Evolutionary conservation across 495 filamentous ascomycete species (phyloP).

Genomic region (Neurospora tetrasperma): DNA sequence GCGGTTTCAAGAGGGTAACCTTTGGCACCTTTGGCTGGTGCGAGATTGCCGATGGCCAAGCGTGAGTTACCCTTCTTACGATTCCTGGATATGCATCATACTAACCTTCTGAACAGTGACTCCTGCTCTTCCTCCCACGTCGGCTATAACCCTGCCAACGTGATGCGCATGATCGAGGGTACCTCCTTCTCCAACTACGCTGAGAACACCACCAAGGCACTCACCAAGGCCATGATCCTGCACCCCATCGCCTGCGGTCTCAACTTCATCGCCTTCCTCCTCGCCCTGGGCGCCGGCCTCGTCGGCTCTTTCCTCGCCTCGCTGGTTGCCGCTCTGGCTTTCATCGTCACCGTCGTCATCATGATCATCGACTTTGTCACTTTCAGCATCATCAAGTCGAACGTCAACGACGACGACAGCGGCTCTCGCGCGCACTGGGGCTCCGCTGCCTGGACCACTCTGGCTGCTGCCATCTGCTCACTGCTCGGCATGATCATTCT

Average conservation of each 20-base stretch:
- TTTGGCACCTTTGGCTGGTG: conserved; percentile 54
- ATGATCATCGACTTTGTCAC: conserved; percentile 46
- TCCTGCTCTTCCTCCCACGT: conserved; percentile 34
- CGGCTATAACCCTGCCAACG: conserved; percentile 42
- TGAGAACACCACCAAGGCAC: conserved; percentile 30
- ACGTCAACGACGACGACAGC: conserved; percentile 32
- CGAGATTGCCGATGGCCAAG: conserved; percentile 14
- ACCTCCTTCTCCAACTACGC: conserved; percentile 29
- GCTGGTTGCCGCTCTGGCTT: conserved; percentile 39
- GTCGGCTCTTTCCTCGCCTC: conserved; percentile 42
- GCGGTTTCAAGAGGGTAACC: conserved; percentile 24
- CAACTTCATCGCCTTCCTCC: conserved; percentile 48
- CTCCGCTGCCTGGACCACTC: conserved; percentile 39
- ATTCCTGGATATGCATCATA: background rate
- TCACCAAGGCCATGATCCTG: conserved; percentile 49
- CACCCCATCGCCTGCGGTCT: conserved; percentile 50
- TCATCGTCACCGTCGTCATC: conserved; percentile 43
- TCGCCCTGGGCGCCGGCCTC: conserved; percentile 42
- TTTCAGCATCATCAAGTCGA: conserved; percentile 41
- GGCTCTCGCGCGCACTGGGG: conserved; percentile 34
- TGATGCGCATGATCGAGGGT: conserved; percentile 29
- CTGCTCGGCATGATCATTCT: conserved; percentile 45
- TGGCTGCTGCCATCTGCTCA: conserved; percentile 40
- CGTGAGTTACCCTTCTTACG: conserved; percentile 8
- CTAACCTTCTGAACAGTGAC: conserved; percentile 22